Percentiles rank a stretch among this genome's conserved stretches.
Evolutionary conservation across 768 basidiomycete species (phyloP).

Genomic region (Sarcomyxa edulis): DNA sequence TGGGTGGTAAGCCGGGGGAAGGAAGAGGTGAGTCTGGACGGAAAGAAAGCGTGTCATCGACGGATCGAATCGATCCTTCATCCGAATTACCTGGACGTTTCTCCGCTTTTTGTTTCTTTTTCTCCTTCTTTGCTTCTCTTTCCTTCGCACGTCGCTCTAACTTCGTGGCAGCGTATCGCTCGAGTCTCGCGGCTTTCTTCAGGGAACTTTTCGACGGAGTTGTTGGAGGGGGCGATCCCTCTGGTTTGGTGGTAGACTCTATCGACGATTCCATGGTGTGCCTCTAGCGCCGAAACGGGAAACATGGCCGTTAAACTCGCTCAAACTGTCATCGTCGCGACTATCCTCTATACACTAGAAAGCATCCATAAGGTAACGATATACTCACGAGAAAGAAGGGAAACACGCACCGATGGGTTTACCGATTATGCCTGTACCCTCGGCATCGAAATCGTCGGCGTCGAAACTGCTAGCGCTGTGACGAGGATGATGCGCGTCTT

Average conservation of each 20-base stretch:
- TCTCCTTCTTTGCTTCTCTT: constrained; percentile 72
- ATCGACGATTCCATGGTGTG: too few species aligned
- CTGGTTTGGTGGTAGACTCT: neutral
- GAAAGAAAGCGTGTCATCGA: constrained; percentile 36
- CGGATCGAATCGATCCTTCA: constrained; percentile 21
- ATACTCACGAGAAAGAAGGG: too few species aligned
- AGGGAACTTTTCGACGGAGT: constrained; percentile 72
- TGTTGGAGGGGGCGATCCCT: constrained; percentile 10
- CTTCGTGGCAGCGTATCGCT: constrained; percentile 60
- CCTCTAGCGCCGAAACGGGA: too few species aligned
- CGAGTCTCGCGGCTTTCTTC: constrained; percentile 71
- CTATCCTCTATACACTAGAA: too few species aligned
- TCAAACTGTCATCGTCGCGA: too few species aligned
- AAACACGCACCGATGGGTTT: too few species aligned
- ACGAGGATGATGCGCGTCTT: constrained; percentile 11
- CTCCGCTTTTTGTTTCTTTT: constrained; percentile 54
- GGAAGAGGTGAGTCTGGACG: constrained; percentile 19
- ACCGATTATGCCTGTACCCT: too few species aligned
- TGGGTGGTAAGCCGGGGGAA: constrained; percentile 39
- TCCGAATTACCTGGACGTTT: constrained; percentile 37
- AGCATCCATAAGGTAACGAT: too few species aligned
- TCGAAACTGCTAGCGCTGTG: too few species aligned
- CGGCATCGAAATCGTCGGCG: too few species aligned
- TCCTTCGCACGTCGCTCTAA: constrained; percentile 72
- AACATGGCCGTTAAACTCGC: too few species aligned